Conservation (phyloP, 2,329 filamentous ascomycete genomes). For the Taxawa tesnikishii region DNA sequence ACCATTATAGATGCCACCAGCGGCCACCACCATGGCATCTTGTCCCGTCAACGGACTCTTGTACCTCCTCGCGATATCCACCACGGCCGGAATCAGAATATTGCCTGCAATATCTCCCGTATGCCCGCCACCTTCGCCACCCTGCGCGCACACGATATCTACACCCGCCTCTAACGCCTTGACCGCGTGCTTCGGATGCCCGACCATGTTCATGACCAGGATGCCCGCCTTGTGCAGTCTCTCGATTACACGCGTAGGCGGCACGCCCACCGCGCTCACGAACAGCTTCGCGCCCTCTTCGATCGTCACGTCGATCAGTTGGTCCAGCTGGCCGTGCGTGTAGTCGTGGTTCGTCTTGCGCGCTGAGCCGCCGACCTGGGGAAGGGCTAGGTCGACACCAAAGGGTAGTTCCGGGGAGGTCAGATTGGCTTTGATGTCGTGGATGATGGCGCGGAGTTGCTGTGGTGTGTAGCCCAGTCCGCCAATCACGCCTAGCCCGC, state of each 20-base stretch:
- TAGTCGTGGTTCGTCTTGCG: conserved; percentile 94
- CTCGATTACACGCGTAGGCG: conserved; percentile 60
- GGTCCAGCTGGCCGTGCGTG: conserved; percentile 76
- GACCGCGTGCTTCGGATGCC: conserved; percentile 77
- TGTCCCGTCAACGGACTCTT: conserved; percentile 57
- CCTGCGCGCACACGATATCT: conserved; percentile 85
- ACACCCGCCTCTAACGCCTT: conserved; percentile 81
- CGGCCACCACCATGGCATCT: conserved; percentile 71
- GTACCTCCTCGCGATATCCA: conserved; percentile 68
- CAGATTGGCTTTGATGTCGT: conserved; percentile 71
- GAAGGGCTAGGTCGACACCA: conserved; percentile 81
- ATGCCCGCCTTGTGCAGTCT: conserved; percentile 68
- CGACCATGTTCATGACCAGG: conserved; percentile 94
- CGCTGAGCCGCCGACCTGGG: conserved; percentile 72
- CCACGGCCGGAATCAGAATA: conserved; percentile 78
- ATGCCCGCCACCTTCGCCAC: conserved; percentile 86
- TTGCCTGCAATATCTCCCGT: conserved; percentile 77
- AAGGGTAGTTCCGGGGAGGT: conserved; percentile 60
- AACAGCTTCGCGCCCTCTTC: conserved; percentile 75
- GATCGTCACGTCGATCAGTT: conserved; percentile 78
- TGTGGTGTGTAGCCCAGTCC: conserved; percentile 57
- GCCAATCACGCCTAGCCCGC: conserved; percentile 57
- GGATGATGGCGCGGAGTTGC: conserved; percentile 68
- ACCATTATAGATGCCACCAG: conserved; percentile 77
- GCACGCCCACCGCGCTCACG: conserved; percentile 79